Base-by-base conservation (phyloP, 2,329 filamentous ascomycete species). In the Fusarium sp. region DNA sequence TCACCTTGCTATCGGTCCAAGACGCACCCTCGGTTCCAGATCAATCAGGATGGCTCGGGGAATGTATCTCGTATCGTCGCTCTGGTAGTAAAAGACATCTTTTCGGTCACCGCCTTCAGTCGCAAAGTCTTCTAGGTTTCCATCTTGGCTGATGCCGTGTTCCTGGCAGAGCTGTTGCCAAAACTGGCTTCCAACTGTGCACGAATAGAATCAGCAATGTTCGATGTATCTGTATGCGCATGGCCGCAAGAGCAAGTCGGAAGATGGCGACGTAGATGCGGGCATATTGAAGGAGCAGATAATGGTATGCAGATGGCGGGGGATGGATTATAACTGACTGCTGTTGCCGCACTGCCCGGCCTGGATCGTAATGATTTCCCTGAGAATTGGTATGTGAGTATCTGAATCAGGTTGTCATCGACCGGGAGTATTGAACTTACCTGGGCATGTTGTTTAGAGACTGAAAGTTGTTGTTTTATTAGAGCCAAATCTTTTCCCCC, bases 21-120 rank as follows among this genome's bases (percentile, higher is more conserved):
- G 11, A 73, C 78, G 69, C 85, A 94, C 95, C 74, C 96, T 90
- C 31, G 96, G 96, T 84, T 99, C 96, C 44, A 99, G 87, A 82
- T 99, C 96, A 73, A 99, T 93, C 58, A 99, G 87, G 78, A 99
- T 98, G 54, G 96, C 96, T 81, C 96, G 91, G 17, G 96, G 96
- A 76, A 99, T 98, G 84, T 99, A 99, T 85, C 96, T 90, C 67
- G 96, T 99, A 82, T 99, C 96, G 87, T 99, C 96, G 81, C 95
- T 98, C 88, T 97, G 96, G 86, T 98, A 99, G 89, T 98, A 98
- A 86, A 98, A 98, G 70, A 99, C 96, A 84, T 99, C 96, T 83
- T 99, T 99, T 78, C 96, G 92, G 85, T 99, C 96, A 76, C 96
- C 95, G 80, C 96, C 96, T 83, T 98, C 96, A 56, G 95, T 98